A percentile compares a stretch with the other conserved stretches of the same genome.
Conservation (phyloP, 306 rosid genomes). For the Cicer chorassanicum region DNA sequence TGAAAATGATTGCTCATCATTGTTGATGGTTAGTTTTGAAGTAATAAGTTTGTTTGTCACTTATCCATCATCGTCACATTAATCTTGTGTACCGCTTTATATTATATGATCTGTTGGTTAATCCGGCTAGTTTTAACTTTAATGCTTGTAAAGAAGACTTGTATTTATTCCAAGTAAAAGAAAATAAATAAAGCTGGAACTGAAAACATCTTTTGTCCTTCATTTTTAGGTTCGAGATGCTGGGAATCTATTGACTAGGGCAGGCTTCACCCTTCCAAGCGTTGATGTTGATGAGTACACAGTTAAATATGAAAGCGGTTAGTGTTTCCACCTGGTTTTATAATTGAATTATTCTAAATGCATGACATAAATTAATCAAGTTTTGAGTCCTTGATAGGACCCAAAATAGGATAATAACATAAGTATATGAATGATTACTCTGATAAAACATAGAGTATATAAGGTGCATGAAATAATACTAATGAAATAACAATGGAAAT, state of each 20-base stretch:
- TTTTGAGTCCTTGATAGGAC: constrained; percentile 7
- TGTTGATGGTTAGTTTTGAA: constrained; percentile 24
- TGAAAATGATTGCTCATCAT: constrained; percentile 9
- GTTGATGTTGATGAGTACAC: constrained; percentile 89
- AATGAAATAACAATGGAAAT: too few species aligned
- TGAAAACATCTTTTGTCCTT: constrained; percentile 33
- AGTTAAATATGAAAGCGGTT: constrained; percentile 88
- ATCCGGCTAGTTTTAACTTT: constrained; percentile 33
- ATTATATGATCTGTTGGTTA: constrained; percentile 35
- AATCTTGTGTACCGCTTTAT: constrained; percentile 8
- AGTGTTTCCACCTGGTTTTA: constrained; percentile 46
- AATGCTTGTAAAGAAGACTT: constrained; percentile 13
- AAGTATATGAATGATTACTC: too few species aligned
- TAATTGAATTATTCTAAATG: constrained; percentile 33
- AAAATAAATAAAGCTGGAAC: constrained; percentile 15
- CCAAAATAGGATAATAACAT: too few species aligned
- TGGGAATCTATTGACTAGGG: constrained; percentile 96
- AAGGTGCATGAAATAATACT: too few species aligned
- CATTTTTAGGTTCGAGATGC: constrained; percentile 88
- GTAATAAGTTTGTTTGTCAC: constrained; percentile 27
- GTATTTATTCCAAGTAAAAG: constrained; percentile 24
- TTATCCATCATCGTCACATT: not conserved
- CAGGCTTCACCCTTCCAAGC: constrained; percentile 89
- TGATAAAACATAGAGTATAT: too few species aligned
- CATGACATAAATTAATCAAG: constrained; percentile 23